Base-by-base conservation (phyloP, 2,329 filamentous ascomycete genomes). In the Pyrenophora seminiperda region DNA sequence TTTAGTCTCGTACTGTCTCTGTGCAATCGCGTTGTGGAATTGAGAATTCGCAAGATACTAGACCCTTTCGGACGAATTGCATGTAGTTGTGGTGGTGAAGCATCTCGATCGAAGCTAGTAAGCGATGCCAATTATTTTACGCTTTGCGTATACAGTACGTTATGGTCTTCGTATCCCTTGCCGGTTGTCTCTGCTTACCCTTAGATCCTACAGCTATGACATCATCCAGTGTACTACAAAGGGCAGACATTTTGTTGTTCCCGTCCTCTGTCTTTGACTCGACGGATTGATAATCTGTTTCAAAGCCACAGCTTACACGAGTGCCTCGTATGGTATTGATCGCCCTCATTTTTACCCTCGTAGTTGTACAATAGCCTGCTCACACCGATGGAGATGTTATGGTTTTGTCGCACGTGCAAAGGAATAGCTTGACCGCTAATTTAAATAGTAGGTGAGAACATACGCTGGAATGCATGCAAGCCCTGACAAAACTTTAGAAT, bases 271-370 rank as follows among this genome's bases (percentile, higher is more conserved):
- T 36, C 13, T 41, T 27, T 41, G 15, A 15, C 31, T 31, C 14
- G 24, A 32, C 37, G 11, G 18, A 14, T 22, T 27, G 36, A 46
- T 7, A 36, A 22, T 30, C n/a, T 30, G 6, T 18, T 20, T 18
- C 18, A 27, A 27, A 13, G 37, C 30, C 15, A 20, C 24, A 36
- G 42, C 47, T 50, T 50, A 45, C 37, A 30, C 47, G 18, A 41
- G 13, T 18, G 37, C 30, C 13, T 14, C 15, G 22, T 36, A 31
- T 18, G 36, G 36, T 29, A 45, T 50, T n/a, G 47, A 46, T 34
- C 36, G 36, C 5, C 30, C 34, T 4, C 30, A 6, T 18, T 10
- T 40, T 30, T 31, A 30, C 33, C 30, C 38, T 34, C 27, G 27
- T 27, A 19, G 37, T 50, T 40, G 22, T 17, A 41, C 31, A 19